phyloP scores from a whole-genome alignment of 371 early-diverging fungal genomes.

The Syncephalastrum racemosum region DNA sequence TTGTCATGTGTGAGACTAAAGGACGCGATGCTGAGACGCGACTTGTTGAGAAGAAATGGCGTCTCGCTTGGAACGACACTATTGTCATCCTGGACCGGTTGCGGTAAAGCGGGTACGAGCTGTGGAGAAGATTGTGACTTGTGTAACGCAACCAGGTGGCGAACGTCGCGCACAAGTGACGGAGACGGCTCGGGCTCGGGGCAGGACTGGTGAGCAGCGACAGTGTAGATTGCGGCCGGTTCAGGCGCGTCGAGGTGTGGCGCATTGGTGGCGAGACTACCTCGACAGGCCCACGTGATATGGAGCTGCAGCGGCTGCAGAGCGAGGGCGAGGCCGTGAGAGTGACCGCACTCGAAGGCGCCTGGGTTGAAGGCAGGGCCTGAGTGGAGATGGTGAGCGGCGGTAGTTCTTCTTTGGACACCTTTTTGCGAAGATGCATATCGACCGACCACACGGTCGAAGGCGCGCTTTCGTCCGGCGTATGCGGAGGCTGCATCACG shows the following conservation, averaged over 20 bases:
- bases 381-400: not conserved
- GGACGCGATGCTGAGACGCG: constrained; percentile 20
- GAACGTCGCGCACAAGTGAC: not conserved
- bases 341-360: not conserved
- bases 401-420: constrained; percentile 14
- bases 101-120: not conserved
- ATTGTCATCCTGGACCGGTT: not conserved
- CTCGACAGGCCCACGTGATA: not conserved
- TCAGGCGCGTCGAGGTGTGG: too few relatives aligned
- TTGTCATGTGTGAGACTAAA: constrained; percentile 26
- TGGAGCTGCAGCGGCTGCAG: constrained; percentile 22
- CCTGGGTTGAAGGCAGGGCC: not conserved
- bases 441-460: constrained; percentile 17
- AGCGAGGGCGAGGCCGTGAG: constrained; percentile 12
- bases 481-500: constrained; percentile 11
- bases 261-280: too few relatives aligned
- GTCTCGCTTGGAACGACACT: too few relatives aligned
- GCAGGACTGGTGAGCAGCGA: too few relatives aligned
- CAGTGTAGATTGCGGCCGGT: too few relatives aligned
- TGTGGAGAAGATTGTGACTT: constrained; percentile 12
- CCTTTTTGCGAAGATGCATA: constrained; percentile 4
- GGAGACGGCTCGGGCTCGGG: not conserved
- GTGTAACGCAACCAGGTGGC: constrained; percentile 5
- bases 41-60: not conserved
- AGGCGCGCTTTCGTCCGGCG: constrained; percentile 13